Percentiles rank a stretch among this genome's conserved stretches.
phyloP scores from a whole-genome alignment of 2,329 filamentous ascomycete genomes.

The Cytospora piceicola region DNA sequence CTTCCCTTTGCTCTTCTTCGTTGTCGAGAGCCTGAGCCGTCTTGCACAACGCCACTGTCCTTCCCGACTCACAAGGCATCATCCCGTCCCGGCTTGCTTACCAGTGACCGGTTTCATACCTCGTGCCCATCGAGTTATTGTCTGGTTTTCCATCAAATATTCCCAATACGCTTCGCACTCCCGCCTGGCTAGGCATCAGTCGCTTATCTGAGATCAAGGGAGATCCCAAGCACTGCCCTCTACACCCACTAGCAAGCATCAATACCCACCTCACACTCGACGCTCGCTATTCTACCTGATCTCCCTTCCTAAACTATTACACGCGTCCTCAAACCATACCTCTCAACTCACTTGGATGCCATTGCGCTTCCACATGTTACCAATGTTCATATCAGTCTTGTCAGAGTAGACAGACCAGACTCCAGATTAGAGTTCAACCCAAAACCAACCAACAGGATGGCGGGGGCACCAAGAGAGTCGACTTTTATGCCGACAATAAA shows the following conservation, averaged over 20 bases:
- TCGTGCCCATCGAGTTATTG: constrained; percentile 18
- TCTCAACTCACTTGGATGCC: not conserved
- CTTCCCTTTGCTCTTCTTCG: constrained; percentile 15
- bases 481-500: constrained; percentile 82
- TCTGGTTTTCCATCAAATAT: constrained; percentile 12
- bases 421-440: constrained; percentile 30
- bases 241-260: constrained; percentile 8
- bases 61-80: not conserved
- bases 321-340: not conserved
- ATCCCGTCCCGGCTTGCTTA: constrained; percentile 16
- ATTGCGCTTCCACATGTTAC: constrained; percentile 15
- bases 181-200: constrained; percentile 21
- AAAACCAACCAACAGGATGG: constrained; percentile 45
- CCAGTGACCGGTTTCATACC: constrained; percentile 24
- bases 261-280: constrained; percentile 3
- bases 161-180: constrained; percentile 16
- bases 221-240: constrained; percentile 21
- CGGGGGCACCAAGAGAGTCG: constrained; percentile 59
- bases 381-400: not conserved
- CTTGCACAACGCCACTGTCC: not conserved
- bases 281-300: not conserved
- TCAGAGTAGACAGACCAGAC: not conserved
- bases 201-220: constrained; percentile 13
- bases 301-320: not conserved
- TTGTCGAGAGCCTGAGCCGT: not conserved